These are phyloP conservation scores for Aureobasidium namibiae DNA, from an alignment of 2,329 filamentous ascomycete species.

Conservation along the genomic window DNA sequence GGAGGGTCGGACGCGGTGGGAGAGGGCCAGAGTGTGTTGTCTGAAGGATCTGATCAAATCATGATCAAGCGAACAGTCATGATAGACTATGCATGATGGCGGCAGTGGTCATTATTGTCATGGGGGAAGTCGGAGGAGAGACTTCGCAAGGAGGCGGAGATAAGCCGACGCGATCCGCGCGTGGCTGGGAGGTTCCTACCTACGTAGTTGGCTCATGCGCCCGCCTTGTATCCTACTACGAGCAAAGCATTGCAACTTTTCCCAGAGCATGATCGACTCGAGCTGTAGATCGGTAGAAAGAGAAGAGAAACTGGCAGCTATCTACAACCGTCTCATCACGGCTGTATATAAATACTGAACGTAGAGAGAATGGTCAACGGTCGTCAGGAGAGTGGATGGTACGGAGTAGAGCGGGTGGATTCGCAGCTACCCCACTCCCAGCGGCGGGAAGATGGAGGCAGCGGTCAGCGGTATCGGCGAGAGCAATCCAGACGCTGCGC, in stretches of 20 bases:
- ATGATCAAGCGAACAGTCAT: constrained; percentile 7
- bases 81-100: constrained; percentile 3
- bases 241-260: not conserved
- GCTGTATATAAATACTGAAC: not conserved
- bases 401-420: not conserved
- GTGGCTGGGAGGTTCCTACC: not conserved
- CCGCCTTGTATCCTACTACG: too few species aligned
- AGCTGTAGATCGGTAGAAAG: not conserved
- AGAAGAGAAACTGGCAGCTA: not conserved
- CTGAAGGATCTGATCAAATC: constrained; percentile 1
- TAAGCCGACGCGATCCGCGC: not conserved
- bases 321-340: not conserved
- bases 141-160: not conserved
- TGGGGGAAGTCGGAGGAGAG: not conserved
- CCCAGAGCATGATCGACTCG: not conserved
- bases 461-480: not conserved
- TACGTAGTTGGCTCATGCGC: constrained; percentile 2
- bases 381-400: too few species aligned
- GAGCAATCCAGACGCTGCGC: constrained; percentile 7
- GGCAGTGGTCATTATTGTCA: not conserved
- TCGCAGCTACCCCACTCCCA: not conserved
- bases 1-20: not conserved
- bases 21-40: not conserved
- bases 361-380: not conserved
- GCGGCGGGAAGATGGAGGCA: not conserved